phyloP scores from a whole-genome alignment of 495 filamentous ascomycete species.

The Evansstolkia leycettana region DNA sequence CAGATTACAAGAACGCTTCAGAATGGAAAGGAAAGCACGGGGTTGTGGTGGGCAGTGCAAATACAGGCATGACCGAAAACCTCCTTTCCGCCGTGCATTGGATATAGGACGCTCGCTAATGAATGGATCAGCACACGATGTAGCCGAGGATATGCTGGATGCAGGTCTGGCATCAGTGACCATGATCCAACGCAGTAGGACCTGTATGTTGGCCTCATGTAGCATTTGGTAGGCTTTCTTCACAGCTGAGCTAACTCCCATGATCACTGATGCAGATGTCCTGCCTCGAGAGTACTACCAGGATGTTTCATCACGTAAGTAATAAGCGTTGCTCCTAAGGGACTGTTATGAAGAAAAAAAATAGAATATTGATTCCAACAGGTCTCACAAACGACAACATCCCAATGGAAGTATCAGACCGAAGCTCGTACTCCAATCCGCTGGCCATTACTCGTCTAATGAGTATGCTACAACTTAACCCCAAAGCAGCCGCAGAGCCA shows the following conservation, averaged over 20 bases:
- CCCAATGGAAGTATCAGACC: conserved; percentile 16
- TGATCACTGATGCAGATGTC: conserved; percentile 7
- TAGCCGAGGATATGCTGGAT: conserved; percentile 29
- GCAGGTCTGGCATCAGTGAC: conserved; percentile 22
- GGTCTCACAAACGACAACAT: conserved; percentile 9
- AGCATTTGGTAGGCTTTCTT: not conserved
- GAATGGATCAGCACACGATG: conserved; percentile 20
- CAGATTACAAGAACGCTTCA: conserved; percentile 12
- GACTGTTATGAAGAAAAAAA: no score
- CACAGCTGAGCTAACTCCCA: not conserved
- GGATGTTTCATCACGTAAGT: no score
- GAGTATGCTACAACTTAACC: not conserved
- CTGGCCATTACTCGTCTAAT: conserved; percentile 9
- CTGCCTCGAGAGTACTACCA: conserved; percentile 14
- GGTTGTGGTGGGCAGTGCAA: conserved; percentile 29
- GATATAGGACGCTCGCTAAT: not conserved
- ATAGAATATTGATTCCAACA: no score
- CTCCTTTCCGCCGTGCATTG: not conserved
- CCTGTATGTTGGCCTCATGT: conserved; percentile 8
- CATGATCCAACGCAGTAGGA: conserved; percentile 24
- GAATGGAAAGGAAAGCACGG: conserved; percentile 22
- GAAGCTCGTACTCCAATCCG: conserved; percentile 10
- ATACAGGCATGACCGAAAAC: conserved; percentile 28
- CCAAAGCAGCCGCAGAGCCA: conserved; percentile 3
- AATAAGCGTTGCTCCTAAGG: no score